Evolutionary conservation across 2,329 filamentous ascomycete species (phyloP).

Genomic region (Westerdykella aurantiaca): DNA sequence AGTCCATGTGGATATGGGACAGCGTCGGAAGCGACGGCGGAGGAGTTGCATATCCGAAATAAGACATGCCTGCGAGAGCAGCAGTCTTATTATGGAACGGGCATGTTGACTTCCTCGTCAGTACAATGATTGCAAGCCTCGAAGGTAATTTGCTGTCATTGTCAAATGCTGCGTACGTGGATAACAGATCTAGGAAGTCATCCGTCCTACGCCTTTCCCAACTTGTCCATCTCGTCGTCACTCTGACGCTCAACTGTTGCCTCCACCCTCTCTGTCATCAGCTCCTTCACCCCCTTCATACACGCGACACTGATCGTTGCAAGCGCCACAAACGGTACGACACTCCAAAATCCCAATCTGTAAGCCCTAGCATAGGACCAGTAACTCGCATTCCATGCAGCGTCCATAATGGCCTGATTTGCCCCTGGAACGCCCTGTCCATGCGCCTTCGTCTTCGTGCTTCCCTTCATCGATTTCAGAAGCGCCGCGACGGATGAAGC

Average conservation of each 20-base stretch:
- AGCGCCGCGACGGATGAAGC: conserved; percentile 14
- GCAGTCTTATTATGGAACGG: too few species aligned
- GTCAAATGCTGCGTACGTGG: too few species aligned
- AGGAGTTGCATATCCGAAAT: too few species aligned
- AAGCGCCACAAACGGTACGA: conserved; percentile 28
- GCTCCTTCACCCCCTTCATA: conserved; percentile 22
- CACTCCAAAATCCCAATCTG: conserved; percentile 26
- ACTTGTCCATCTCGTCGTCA: conserved; percentile 10
- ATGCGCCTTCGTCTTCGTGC: conserved; percentile 7
- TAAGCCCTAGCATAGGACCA: conserved; percentile 28
- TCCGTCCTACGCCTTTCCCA: not conserved
- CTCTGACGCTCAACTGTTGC: conserved; percentile 24
- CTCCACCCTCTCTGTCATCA: conserved; percentile 31
- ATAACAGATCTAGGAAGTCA: too few species aligned
- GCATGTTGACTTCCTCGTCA: too few species aligned
- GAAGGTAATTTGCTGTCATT: too few species aligned
- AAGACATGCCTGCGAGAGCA: too few species aligned
- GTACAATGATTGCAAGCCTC: too few species aligned
- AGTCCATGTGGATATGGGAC: too few species aligned
- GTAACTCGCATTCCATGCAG: conserved; percentile 22
- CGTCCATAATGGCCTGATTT: conserved; percentile 12
- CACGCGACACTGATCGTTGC: conserved; percentile 19
- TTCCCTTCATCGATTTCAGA: conserved; percentile 17
- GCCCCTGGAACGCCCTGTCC: conserved; percentile 12
- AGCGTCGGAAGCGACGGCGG: too few species aligned